Percentiles rank a stretch among this genome's conserved stretches.
Evolutionary conservation across 257 asterid species (phyloP).

Genomic region (Eucommia ulmoides): DNA sequence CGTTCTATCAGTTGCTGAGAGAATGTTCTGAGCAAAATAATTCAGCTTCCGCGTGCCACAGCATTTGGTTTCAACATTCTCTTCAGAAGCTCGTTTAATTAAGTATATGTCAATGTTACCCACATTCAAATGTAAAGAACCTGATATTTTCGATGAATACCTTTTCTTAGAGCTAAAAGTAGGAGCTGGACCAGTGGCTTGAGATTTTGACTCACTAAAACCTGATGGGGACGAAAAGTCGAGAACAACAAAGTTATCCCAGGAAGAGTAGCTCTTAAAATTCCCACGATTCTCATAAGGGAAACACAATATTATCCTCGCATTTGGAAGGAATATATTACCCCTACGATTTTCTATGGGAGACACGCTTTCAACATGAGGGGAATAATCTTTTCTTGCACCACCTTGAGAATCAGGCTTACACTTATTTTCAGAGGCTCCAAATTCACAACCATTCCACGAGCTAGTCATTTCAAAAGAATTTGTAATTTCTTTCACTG

Average conservation of each 20-base stretch:
- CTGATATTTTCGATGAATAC: slow-evolving; percentile 24
- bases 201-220: slow-evolving; percentile 24
- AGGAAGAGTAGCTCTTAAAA: slow-evolving; percentile 40
- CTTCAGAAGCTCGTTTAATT: slow-evolving; percentile 31
- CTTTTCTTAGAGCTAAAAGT: slow-evolving; percentile 29
- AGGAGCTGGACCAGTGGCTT: slow-evolving; percentile 27
- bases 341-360: slow-evolving; percentile 33
- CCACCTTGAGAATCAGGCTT: slow-evolving; percentile 18
- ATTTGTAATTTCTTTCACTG: slow-evolving; percentile 39
- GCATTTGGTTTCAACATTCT: slow-evolving; percentile 25
- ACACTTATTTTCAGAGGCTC: slow-evolving; percentile 15
- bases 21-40: slow-evolving; percentile 41
- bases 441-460: slow-evolving; percentile 12
- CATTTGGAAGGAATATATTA: slow-evolving; percentile 49
- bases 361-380: slow-evolving; percentile 20
- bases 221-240: slow-evolving; percentile 37
- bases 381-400: slow-evolving; percentile 20
- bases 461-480: slow-evolving; percentile 22
- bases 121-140: slow-evolving; percentile 48
- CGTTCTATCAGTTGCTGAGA: slow-evolving; percentile 36
- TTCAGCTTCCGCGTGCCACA: slow-evolving; percentile 20
- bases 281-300: slow-evolving; percentile 31
- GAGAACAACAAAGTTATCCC: slow-evolving; percentile 62
- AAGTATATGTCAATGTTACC: slow-evolving; percentile 45
- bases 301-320: slow-evolving; percentile 68